Evolutionary conservation across 164 flowering plant genomes (phyloP), one percentile per base, ranked within the genome.

Genomic region (Piper betle): DNA sequence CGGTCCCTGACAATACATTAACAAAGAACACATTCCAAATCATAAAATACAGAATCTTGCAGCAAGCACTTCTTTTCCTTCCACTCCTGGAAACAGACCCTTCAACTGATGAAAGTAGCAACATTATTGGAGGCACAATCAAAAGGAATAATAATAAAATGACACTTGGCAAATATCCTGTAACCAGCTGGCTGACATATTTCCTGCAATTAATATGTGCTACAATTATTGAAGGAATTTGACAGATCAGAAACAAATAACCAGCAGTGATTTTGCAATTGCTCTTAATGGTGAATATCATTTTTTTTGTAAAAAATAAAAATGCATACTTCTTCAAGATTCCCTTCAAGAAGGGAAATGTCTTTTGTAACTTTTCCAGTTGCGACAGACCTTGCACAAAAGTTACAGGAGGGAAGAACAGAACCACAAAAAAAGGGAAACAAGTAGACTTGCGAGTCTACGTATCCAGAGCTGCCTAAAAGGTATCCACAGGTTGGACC

Each of bases 11-110:
- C 18, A 87, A 68, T 63, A 90, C 81, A 72, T 90, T 90, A 59
- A 82, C 92, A 76, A 93, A 88, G 81, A 90, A 93, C 12, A 93
- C 88, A 62, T 90, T 89, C 99, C 96, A 93, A 54, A 93, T 85
- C 33, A 81, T 77, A 77, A 93, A 93, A 73, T 73, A 82, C 65
- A 90, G 50, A 15, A 90, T 81, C 75, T 90, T 93, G 66, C 69
- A 68, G 79, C 95, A 84, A 67, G 99, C 87, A 67, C 92, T 88
- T 68, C 62, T 84, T 78, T 90, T 90, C 83, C 97, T 82, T 60
- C 80, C 83, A 77, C 97, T 84, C 37, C 81, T 92, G 60, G 97
- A 88, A 48, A 81, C 73, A 48, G 78, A 66, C 16, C 99, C 99
- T 81, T 90, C 96, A 40, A 86, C 50, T 16, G 84, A 74, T 42